Conservation (phyloP, 768 basidiomycete genomes). For the Coprinopsis cinerea region DNA sequence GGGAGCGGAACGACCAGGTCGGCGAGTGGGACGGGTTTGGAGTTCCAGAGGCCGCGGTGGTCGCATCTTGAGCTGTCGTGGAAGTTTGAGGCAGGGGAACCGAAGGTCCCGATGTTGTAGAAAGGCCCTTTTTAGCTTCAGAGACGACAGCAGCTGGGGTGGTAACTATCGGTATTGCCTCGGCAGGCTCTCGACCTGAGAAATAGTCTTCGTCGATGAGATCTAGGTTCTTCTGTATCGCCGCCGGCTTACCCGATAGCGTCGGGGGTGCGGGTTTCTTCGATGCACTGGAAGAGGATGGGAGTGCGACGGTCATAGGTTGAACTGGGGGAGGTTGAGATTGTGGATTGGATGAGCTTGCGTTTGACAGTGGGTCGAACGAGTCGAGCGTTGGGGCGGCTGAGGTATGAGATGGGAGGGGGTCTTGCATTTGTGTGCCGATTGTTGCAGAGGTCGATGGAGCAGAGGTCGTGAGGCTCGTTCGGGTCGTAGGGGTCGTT, state of each 20-base stretch:
- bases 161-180: neutral
- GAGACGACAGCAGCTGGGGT: neutral
- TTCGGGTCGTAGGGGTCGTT: no score
- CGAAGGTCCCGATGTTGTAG: neutral
- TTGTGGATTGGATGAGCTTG: no score
- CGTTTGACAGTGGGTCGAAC: no score
- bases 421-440: no score
- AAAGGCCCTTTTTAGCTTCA: neutral
- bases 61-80: neutral
- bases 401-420: no score
- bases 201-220: conserved; percentile 11
- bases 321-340: no score
- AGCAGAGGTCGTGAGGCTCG: no score
- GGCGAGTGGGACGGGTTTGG: neutral
- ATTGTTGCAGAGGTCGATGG: no score
- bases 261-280: neutral
- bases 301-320: no score
- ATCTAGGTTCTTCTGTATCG: conserved; percentile 6
- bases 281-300: no score
- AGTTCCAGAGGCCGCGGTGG: neutral
- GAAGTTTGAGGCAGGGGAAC: neutral
- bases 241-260: neutral
- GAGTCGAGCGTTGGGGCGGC: no score
- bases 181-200: conserved; percentile 6
- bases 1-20: neutral